Percentiles rank a stretch among this genome's conserved stretches.
Conservation (phyloP, 2,329 filamentous ascomycete genomes). For the Microsporum canis region DNA sequence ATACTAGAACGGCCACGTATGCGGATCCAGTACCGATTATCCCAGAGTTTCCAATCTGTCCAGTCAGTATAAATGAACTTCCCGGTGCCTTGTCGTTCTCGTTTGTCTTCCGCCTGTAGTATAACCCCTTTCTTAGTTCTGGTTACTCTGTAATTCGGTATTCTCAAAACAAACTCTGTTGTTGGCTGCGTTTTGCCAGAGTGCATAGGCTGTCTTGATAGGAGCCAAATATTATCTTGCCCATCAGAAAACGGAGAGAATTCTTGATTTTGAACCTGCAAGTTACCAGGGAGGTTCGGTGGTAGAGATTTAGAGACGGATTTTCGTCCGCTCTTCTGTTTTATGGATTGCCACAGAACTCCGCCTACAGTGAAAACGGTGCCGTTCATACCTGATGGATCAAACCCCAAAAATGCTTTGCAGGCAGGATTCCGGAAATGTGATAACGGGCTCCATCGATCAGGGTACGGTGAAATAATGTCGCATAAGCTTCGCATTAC, state of each 20-base stretch:
- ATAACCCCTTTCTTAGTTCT: background rate
- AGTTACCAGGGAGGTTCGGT: background rate
- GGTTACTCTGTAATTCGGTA: constrained; percentile 11
- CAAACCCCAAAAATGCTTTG: background rate
- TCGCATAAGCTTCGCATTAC: background rate
- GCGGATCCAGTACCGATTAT: constrained; percentile 46
- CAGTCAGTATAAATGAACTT: constrained; percentile 16
- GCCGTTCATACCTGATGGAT: constrained; percentile 15
- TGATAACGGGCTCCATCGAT: background rate
- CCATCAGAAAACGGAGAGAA: constrained; percentile 12
- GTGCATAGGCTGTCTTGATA: constrained; percentile 31
- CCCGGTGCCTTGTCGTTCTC: background rate
- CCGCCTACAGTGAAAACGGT: constrained; percentile 39
- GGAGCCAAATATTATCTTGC: constrained; percentile 24
- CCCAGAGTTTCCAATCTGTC: constrained; percentile 39
- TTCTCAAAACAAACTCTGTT: constrained; percentile 16
- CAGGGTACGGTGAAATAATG: constrained; percentile 2
- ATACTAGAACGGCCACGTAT: constrained; percentile 19
- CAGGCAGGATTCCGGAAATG: background rate
- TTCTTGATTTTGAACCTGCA: background rate
- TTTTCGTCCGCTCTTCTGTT: background rate
- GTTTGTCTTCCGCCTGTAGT: background rate
- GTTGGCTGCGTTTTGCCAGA: constrained; percentile 14
- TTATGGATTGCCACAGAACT: constrained; percentile 36
- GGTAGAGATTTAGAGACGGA: background rate